Evolutionary conservation across 345 rosid genomes (phyloP), one percentile per base, ranked within the genome.

Genomic region (Gossypium raimondii): DNA sequence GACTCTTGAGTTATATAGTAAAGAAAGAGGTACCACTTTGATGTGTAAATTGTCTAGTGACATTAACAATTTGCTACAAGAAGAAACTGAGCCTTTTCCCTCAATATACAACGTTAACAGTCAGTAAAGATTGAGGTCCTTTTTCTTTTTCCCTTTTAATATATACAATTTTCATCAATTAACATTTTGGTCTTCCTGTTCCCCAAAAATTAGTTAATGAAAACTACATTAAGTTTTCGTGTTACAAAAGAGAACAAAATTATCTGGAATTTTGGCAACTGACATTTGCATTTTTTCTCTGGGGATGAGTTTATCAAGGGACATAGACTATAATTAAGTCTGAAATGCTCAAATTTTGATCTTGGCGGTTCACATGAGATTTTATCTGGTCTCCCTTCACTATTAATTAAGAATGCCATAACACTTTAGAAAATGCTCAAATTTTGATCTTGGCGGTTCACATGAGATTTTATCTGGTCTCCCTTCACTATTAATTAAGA

Each of bases 281-380:
- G 57, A 7, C 12, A 48, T 47, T 43, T 67, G 16, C 11, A 38
- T 34, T 52, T 70, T 5, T 52, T 2, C 13, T 22, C 41, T 22
- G 11, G 14, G 68, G 14, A 58, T 38, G 55, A 44, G 22, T 44
- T 34, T 57, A 44, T 58, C 41, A 22, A 59, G 75, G 66, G 67
- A 14, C 67, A 45, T 11, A 11, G 24, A 47, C 25, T 9, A 11
- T 25, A 60, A 60, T 73, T 60, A 16, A 60, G 66, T 44, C 24
- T 7, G 22, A 74, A 48, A 41, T 52, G 53, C 71, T 74, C 50
- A 74, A 20, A 68, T 38, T 27, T 51, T 2, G 3, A 17, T 74
- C 43, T 24, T 9, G 16, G 73, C 22, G 24, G 20, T 70, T 69
- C 14, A 16, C 16, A 51, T 69, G 44, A 51, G 25, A 9, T 27